Percentiles rank a stretch among this genome's conserved stretches.
phyloP scores from a whole-genome alignment of 176 grass and related monocot genomes.

The Musa troglodytarum region DNA sequence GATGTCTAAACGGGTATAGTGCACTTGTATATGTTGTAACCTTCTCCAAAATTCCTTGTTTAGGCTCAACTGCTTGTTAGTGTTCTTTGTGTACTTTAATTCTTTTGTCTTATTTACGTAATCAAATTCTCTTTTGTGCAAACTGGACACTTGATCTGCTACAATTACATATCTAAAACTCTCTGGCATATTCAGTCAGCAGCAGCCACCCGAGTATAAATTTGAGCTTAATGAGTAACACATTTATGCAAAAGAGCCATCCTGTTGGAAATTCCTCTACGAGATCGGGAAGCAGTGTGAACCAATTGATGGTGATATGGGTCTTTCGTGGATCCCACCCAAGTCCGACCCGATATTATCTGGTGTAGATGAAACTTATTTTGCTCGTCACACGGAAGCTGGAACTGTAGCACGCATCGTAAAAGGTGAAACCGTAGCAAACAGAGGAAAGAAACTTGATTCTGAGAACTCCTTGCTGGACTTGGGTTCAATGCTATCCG shows the following conservation, averaged over 20 bases:
- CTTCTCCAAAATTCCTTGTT: no score
- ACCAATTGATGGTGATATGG: background rate
- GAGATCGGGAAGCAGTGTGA: constrained; percentile 3
- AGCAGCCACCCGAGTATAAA: constrained; percentile 73
- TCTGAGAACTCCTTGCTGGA: background rate
- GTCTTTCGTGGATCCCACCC: no score
- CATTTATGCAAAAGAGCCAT: constrained; percentile 8
- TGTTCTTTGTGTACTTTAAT: background rate
- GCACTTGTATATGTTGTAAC: no score
- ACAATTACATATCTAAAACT: constrained; percentile 45
- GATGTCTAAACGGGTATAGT: background rate
- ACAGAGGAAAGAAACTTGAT: background rate
- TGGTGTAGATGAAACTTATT: no score
- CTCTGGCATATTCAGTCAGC: constrained; percentile 75
- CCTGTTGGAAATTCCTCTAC: constrained; percentile 2
- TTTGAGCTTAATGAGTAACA: constrained; percentile 39
- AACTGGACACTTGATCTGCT: constrained; percentile 29
- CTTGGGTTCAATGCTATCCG: background rate
- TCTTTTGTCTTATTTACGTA: constrained; percentile 22
- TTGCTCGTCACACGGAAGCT: no score
- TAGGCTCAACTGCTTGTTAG: no score
- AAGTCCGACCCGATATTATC: no score
- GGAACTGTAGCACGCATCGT: no score
- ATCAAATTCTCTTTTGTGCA: constrained; percentile 57
- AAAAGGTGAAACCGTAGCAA: no score